Evolutionary conservation across 2,329 filamentous ascomycete genomes (phyloP).

Genomic region (Shiraia sp.): DNA sequence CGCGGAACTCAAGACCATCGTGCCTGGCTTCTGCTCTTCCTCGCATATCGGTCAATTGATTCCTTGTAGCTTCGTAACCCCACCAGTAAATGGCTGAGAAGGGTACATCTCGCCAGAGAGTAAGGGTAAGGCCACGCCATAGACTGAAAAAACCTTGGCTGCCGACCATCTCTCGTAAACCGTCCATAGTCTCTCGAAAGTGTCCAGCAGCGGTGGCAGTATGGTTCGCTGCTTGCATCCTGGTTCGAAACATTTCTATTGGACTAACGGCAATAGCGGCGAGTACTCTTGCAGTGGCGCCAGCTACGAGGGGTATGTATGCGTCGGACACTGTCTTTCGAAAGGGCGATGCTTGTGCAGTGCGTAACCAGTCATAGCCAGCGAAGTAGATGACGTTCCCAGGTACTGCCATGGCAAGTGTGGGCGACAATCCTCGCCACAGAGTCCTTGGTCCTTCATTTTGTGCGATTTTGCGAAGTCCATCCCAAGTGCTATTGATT

Average conservation of each 20-base stretch:
- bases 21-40: slow-evolving; percentile 50
- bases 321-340: slow-evolving; percentile 59
- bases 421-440: slow-evolving; percentile 94
- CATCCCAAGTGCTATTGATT: slow-evolving; percentile 90
- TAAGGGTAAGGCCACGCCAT: slow-evolving; percentile 88
- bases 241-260: slow-evolving; percentile 90
- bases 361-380: slow-evolving; percentile 93
- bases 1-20: slow-evolving; percentile 36
- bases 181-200: slow-evolving; percentile 76
- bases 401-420: slow-evolving; percentile 89
- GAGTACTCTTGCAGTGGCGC: slow-evolving; percentile 74
- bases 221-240: slow-evolving; percentile 76
- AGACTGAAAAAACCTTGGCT: slow-evolving; percentile 77
- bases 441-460: slow-evolving; percentile 86
- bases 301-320: slow-evolving; percentile 79
- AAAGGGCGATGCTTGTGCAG: slow-evolving; percentile 73
- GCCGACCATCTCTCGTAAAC: slow-evolving; percentile 77
- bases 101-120: slow-evolving; percentile 94
- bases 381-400: slow-evolving; percentile 99
- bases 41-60: slow-evolving; percentile 70
- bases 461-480: slow-evolving; percentile 88
- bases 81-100: slow-evolving; percentile 98
- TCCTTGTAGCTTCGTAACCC: slow-evolving; percentile 87
- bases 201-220: slow-evolving; percentile 60
- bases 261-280: slow-evolving; percentile 85